These are phyloP conservation scores for Fusarium sulawesiense DNA, from an alignment of 2,329 filamentous ascomycete species.

Conservation along the genomic window DNA sequence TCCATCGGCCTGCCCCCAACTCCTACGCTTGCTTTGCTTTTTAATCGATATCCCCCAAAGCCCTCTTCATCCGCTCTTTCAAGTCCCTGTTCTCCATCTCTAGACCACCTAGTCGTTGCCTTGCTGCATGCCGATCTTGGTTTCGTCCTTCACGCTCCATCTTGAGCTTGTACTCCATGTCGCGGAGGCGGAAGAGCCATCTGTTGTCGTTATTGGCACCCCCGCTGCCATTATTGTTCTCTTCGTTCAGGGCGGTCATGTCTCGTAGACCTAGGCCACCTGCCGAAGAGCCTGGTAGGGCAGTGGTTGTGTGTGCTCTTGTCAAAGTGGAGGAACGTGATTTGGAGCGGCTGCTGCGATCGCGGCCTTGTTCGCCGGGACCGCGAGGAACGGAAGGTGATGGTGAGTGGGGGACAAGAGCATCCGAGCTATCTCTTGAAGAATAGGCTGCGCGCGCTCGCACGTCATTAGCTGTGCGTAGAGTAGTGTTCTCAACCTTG, in stretches of 20 bases:
- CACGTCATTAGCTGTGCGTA: constrained; percentile 72
- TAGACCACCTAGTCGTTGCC: constrained; percentile 82
- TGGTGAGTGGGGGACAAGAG: constrained; percentile 57
- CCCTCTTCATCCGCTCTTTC: constrained; percentile 67
- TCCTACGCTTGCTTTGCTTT: constrained; percentile 13
- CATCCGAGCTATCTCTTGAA: constrained; percentile 53
- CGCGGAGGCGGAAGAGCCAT: constrained; percentile 86
- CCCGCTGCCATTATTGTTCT: constrained; percentile 8
- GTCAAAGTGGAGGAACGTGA: constrained; percentile 50
- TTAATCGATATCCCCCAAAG: constrained; percentile 44
- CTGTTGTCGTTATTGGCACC: constrained; percentile 69
- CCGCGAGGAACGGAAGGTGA: constrained; percentile 67
- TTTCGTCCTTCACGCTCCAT: constrained; percentile 88
- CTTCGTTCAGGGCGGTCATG: constrained; percentile 44
- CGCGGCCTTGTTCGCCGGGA: constrained; percentile 59
- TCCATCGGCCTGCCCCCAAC: constrained; percentile 16
- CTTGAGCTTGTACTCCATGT: constrained; percentile 89
- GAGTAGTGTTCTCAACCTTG: constrained; percentile 75
- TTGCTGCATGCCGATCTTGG: constrained; percentile 84
- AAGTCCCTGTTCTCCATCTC: constrained; percentile 79
- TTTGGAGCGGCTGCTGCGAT: constrained; percentile 50
- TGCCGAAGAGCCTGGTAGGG: constrained; percentile 41
- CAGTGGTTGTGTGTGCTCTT: constrained; percentile 47
- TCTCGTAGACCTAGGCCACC: constrained; percentile 46
- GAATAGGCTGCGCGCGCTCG: constrained; percentile 62